Evolutionary conservation across 164 flowering plant genomes (phyloP), one percentile per base, ranked within the genome.

Genomic region (Stephania cephalantha): DNA sequence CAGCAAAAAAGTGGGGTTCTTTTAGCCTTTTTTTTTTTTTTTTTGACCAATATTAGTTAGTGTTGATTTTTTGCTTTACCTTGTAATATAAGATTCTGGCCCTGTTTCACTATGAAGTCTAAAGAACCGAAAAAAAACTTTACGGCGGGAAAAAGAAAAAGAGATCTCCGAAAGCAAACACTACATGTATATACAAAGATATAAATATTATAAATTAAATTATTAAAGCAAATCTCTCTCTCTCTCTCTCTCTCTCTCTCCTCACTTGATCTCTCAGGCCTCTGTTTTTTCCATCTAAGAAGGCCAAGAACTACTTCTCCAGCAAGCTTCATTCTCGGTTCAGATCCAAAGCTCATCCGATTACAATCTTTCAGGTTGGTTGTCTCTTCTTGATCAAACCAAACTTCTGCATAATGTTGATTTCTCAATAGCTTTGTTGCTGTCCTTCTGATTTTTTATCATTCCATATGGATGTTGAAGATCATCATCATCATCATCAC

Each of bases 111-210:
- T 61, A 35, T 35, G 25, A n/a, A 61, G 66, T 61, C 66, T 35
- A 29, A 66, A 66, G 45, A 6, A 63, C 45, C 55, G 55, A 55
- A 72, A 55, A n/a, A 61, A 61, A 55, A 22, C 46, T 17, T 31
- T 13, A 31, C 66, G 74, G 74, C 74, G 74, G 74, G 74, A 72
- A 72, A 53, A 53, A 55, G 46, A 35, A 30, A 72, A 55, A 72
- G 46, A 5, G 66, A 61, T 61, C 66, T 55, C 46, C 17, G 22
- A 72, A 72, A 72, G 55, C 46, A 13, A 42, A 12, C 35, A n/a
- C 68, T 5, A 31, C 2, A 6, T 35, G 11, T 18, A 22, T 42
- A 61, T 44, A 73, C 4, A 44, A 44, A 63, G 20, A 17, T 18
- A 61, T 2, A 61, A 3, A n/a, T 18, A 61, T 18, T 12, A 53